Evolutionary conservation across 192 early-diverging fungal genomes (phyloP), one percentile per base, ranked within the genome.

Genomic region (Coemansia sp.): DNA sequence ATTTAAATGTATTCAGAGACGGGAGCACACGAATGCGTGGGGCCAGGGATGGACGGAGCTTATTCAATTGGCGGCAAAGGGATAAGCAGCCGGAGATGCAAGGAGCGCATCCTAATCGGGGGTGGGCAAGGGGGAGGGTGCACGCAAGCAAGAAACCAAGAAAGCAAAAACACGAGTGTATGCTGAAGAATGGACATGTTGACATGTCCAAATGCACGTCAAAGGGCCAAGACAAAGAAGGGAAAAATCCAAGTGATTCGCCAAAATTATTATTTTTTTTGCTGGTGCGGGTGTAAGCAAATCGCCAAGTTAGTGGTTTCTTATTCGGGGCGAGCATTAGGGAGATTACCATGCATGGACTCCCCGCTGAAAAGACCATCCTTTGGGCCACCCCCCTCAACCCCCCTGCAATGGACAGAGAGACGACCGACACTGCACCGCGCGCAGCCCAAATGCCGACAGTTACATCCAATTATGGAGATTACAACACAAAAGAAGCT

Each of bases 261-360:
- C 63, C 40, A n/a, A 20, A 14, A 12, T 34, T n/a, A 31, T 34
- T 49, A 49, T 60, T 48, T 37, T 48, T 60, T 48, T 48, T 57
- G 54, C 63, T 65, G 63, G 55, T 34, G 62, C 62, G 19, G 47
- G 46, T 47, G 50, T n/a, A 15, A 55, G 63, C 44, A 57, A 65
- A 65, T 57, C 63, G 28, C 63, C 54, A 31, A 57, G 63, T 65
- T 65, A 65, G 63, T 49, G 54, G 55, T 65, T 65, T 48, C 63
- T 57, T 65, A 56, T 64, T 64, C 28, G 53, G 46, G 62, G 28
- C 26, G 5, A 25, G 25, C n/a, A 19, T 26, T 31, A 44, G 46
- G 22, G 44, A 49, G 63, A 65, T 65, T 65, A 65, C 31, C 63
- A 65, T 57, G 63, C 63, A 65, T 65, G 42, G 42, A n/a, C 25